These are phyloP conservation scores for Przewalskia tangutica DNA, from an alignment of 257 asterid species.

Conservation along the genomic window DNA sequence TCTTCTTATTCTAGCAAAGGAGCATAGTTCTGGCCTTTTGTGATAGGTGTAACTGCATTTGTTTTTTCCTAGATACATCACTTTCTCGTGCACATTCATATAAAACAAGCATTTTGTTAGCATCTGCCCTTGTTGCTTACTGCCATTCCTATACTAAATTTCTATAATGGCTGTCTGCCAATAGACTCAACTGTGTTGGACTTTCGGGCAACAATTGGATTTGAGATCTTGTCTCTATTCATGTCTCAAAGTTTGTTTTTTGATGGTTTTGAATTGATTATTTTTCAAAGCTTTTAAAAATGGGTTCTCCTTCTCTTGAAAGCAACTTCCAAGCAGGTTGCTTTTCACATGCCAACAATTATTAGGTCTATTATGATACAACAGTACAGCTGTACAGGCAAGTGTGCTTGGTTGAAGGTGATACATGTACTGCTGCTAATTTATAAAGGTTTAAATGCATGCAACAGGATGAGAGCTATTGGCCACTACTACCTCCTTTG, in stretches of 20 bases:
- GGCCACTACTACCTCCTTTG: constrained; percentile 94
- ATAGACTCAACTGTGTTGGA: neutral
- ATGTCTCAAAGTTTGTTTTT: neutral
- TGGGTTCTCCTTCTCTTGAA: neutral
- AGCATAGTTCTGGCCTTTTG: neutral
- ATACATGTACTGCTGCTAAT: neutral
- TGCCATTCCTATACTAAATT: neutral
- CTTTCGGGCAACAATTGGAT: neutral
- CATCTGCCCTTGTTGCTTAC: neutral
- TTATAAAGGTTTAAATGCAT: constrained; percentile 7
- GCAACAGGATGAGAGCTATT: constrained; percentile 61
- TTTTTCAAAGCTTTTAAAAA: neutral
- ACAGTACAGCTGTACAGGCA: neutral
- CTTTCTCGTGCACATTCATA: neutral
- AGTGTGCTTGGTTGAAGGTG: neutral
- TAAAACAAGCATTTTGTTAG: neutral
- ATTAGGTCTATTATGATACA: neutral
- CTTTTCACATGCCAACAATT: neutral
- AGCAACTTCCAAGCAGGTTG: neutral
- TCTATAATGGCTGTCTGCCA: neutral
- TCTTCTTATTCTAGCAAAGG: neutral
- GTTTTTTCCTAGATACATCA: neutral
- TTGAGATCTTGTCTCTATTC: neutral
- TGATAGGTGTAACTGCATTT: neutral
- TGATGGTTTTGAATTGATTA: neutral